Base-by-base conservation (phyloP, 805 yeast species). In the Zygotorulaspora danielsina region DNA sequence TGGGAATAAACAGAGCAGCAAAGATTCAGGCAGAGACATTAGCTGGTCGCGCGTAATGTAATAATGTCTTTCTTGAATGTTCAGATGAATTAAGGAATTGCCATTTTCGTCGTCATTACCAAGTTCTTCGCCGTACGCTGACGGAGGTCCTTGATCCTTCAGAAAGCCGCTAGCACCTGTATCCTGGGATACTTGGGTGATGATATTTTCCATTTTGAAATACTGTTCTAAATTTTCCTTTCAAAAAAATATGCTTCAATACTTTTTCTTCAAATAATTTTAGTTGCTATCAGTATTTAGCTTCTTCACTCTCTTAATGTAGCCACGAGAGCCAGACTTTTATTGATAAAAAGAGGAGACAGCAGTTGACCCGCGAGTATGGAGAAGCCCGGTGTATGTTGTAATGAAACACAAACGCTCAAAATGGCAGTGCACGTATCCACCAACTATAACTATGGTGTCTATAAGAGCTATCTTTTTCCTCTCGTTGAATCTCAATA, bases 11-110 rank as follows among this genome's bases (percentile, higher is more conserved):
- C 96, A 85, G 39, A 89, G 73, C 42, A 93, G 67, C 17, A 93
- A 78, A 44, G 89, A 79, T 59, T 93, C 98, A 1, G 98, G 98
- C 21, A 93, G 68, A 37, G 87, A 79, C 86, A 89, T 81, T 49
- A 93, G 72, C 59, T 87, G 96, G 52, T 86, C 95, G 46, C 96
- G 72, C 4, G 94, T 79, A 34, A 93, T 80, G 35, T 78, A 76
- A 61, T 89, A 87, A 46, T 71, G 66, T 12, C 64, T 65, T 13
- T 94, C 96, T 35, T 96, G 75, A 38, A 90, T 73, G 54, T 85
- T 80, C 64, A 90, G 70, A 55, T 77, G 80, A 39, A 90, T 84
- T 45, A 78, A 73, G 5, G 89, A 79, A 37, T 75, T 72, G 37
- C 65, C 68, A 34, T 52, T 43, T 6, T 48, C 45, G 31, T 75